A percentile compares a stretch with the other conserved stretches of the same genome.
These are phyloP conservation scores for Talaromyces marneffei DNA, from an alignment of 2,329 filamentous ascomycete genomes.

Conservation along the genomic window DNA sequence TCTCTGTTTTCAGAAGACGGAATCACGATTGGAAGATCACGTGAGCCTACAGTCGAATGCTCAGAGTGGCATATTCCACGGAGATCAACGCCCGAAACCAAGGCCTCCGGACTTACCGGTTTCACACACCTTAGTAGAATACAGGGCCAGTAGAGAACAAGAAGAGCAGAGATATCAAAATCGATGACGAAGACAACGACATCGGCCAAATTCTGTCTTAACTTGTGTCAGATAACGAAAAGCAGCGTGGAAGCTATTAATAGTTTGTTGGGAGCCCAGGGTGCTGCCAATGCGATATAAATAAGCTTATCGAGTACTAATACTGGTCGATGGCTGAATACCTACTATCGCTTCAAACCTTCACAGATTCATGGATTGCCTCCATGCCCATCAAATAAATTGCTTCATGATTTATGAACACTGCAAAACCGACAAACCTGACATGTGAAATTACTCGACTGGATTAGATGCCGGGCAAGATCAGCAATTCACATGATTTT, in stretches of 20 bases:
- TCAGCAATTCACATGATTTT: conserved; percentile 1
- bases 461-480: background rate
- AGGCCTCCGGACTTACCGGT: background rate
- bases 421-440: background rate
- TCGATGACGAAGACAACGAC: background rate
- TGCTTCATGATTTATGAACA: background rate
- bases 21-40: no score
- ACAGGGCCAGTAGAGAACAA: background rate
- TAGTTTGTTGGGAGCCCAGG: background rate
- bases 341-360: no score
- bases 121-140: background rate
- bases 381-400: background rate
- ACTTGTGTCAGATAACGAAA: background rate
- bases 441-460: conserved; percentile 1
- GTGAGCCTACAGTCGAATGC: no score
- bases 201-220: background rate
- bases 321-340: background rate
- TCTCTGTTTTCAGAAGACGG: no score
- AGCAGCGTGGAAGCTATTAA: background rate
- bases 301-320: background rate
- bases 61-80: no score
- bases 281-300: background rate
- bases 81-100: no score
- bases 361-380: background rate
- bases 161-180: background rate